These are phyloP conservation scores for Nectriaceae sp. DNA, from an alignment of 2,329 filamentous ascomycete species.

Conservation along the genomic window DNA sequence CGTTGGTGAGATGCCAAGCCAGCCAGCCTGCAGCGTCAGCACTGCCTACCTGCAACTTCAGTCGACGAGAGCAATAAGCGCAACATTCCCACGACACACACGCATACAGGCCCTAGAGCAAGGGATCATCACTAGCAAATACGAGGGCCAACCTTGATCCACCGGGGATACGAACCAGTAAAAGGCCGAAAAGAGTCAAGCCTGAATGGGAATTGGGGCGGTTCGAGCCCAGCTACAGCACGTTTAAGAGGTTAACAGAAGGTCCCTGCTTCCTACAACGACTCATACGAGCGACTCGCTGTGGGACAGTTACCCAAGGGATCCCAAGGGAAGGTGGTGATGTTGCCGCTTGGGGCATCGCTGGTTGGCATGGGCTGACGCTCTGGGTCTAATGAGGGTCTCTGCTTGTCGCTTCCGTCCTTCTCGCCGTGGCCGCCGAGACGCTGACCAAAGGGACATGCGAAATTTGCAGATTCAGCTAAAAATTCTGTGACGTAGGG, in stretches of 20 bases:
- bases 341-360: neutral
- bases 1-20: neutral
- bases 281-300: no score
- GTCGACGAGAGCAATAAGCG: no score
- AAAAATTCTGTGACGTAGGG: neutral
- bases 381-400: no score
- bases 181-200: constrained; percentile 14
- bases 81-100: no score
- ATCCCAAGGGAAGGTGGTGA: neutral
- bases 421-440: no score
- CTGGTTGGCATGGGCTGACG: neutral
- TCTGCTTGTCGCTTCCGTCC: no score
- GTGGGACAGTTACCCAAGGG: neutral
- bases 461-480: no score
- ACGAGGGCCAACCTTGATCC: constrained; percentile 16
- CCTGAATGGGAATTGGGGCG: constrained; percentile 6
- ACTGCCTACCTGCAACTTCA: no score
- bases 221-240: neutral
- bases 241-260: neutral
- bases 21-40: neutral
- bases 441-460: no score
- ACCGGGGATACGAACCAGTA: constrained; percentile 12
- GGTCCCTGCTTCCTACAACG: neutral
- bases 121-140: no score
- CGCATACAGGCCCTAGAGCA: no score